Evolutionary conservation across 208 protist species (phyloP).

Genomic region (Trypanosoma avium): DNA sequence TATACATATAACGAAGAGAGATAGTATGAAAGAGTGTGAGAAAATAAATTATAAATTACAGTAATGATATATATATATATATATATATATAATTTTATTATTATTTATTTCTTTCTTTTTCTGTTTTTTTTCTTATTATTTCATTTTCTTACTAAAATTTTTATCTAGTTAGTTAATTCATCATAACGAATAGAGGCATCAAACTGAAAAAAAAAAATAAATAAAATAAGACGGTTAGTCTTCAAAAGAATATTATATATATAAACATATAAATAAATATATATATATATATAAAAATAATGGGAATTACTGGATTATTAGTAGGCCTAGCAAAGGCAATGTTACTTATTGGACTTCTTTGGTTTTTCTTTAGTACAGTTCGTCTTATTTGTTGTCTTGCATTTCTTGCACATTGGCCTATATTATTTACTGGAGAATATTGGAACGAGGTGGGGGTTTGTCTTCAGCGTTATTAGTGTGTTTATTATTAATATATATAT

Average conservation of each 20-base stretch:
- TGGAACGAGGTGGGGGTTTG: constrained; percentile 47
- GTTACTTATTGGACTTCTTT: constrained; percentile 44
- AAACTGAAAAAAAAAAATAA: background rate
- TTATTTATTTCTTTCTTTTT: background rate
- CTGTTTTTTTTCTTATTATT: background rate
- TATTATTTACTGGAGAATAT: constrained; percentile 50
- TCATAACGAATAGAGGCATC: background rate
- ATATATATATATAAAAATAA: constrained; percentile 2
- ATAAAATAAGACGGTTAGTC: background rate
- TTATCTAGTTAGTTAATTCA: background rate
- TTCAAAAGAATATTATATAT: background rate
- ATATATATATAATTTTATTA: background rate
- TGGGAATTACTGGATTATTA: constrained; percentile 5
- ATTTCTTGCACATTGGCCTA: constrained; percentile 48
- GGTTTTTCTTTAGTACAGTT: constrained; percentile 55
- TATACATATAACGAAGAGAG: no score
- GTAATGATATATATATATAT: no score
- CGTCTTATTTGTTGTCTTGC: constrained; percentile 68
- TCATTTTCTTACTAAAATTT: constrained; percentile 8
- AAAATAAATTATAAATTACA: no score
- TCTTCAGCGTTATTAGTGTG: constrained; percentile 48
- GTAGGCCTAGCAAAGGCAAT: constrained; percentile 31
- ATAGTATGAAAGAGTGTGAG: no score
- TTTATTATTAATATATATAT: constrained; percentile 7
- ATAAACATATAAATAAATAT: background rate